Evolutionary conservation across 371 early-diverging fungal species (phyloP).

Genomic region (Chytridiales sp.): DNA sequence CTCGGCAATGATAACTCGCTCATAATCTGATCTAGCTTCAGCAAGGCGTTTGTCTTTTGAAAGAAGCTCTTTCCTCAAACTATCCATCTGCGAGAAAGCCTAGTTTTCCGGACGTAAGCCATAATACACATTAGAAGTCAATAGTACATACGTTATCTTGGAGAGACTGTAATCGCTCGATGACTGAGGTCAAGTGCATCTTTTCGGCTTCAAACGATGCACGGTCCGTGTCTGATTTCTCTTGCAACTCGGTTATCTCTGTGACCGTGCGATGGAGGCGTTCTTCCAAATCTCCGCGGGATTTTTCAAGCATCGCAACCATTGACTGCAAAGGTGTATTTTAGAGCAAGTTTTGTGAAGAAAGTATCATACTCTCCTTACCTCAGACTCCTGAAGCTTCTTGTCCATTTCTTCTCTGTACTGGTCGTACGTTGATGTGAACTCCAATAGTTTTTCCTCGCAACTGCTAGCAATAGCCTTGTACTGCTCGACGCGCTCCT

Average conservation of each 20-base stretch:
- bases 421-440: conserved; percentile 42
- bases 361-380: conserved; percentile 9
- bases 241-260: conserved; percentile 47
- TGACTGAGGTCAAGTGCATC: conserved; percentile 48
- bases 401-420: conserved; percentile 41
- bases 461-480: conserved; percentile 35
- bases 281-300: conserved; percentile 12
- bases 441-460: conserved; percentile 35
- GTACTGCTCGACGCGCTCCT: conserved; percentile 37
- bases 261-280: conserved; percentile 32
- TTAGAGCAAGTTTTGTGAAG: neutral
- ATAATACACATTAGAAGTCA: no score
- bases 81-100: no score
- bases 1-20: conserved; percentile 24
- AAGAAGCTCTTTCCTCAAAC: conserved; percentile 39
- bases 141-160: conserved; percentile 15
- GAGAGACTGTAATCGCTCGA: conserved; percentile 47
- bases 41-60: conserved; percentile 34
- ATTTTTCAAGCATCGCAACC: conserved; percentile 8
- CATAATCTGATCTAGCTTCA: conserved; percentile 25
- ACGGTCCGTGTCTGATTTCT: conserved; percentile 43
- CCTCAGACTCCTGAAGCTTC: conserved; percentile 22
- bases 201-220: conserved; percentile 57
- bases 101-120: no score
- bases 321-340: neutral